Evolutionary conservation across 257 asterid species (phyloP), one percentile per base, ranked within the genome.

Genomic region (Scutellaria barbata): DNA sequence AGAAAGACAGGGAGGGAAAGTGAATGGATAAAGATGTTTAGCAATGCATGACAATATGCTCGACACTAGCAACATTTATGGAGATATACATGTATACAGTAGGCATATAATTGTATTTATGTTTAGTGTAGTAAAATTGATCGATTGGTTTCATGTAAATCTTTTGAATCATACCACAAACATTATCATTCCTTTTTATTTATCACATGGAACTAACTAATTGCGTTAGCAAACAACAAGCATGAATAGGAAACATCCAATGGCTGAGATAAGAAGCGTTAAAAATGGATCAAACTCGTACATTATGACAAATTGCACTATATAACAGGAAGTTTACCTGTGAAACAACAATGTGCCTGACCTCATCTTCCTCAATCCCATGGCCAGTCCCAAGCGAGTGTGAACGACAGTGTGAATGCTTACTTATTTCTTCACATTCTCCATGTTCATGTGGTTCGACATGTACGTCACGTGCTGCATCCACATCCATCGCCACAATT

Each of bases 401-500:
- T 22, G 25, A 22, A 2, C 25, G 25, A 22, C 84, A 78, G 76
- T 89, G 85, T 1, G 81, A 74, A 68, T 85, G 83, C 68, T 69
- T 83, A 11, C 35, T 71, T 25, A 8, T 17, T 1, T 46, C 82
- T 14, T 77, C 59, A 39, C 83, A 80, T 0, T 74, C 79, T 10
- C 87, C 96, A 9, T 74, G 72, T 60, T 77, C 92, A 52, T 83
- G 88, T 7, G 85, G 42, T 57, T 87, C 92, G 76, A 67, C 85
- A 54, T 89, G 90, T n/a, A 89, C 64, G 63, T 88, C 90, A 74
- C 85, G 90, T 18, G 96, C 96, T 0, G 88, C 87, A n/a, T 88
- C 96, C 1, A 89, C 96, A 66, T 84, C 89, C 80, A 87, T 87
- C 69, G 95, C 95, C 3, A 90, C 92, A 25, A 89, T 89, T 66